These are phyloP conservation scores for Candida buenavistaensis DNA, from an alignment of 1,139 yeast genomes.

Conservation along the genomic window DNA sequence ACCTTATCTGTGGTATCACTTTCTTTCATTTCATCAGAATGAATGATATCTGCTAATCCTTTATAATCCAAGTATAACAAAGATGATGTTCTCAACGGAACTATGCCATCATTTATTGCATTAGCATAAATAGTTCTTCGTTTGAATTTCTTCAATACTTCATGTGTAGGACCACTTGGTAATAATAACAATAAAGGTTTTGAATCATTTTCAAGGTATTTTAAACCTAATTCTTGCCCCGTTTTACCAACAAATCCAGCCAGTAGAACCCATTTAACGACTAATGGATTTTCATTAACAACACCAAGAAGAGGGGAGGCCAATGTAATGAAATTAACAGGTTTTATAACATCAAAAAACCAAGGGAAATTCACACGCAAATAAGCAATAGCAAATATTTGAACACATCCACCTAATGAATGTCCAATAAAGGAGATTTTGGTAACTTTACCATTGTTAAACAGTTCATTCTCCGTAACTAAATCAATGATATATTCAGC, in stretches of 20 bases:
- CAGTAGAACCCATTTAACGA: conserved; percentile 78
- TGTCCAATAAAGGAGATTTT: conserved; percentile 88
- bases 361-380: conserved; percentile 63
- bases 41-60: conserved; percentile 46
- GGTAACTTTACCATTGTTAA: conserved; percentile 38
- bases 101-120: conserved; percentile 87
- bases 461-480: conserved; percentile 38
- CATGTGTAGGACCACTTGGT: conserved; percentile 82
- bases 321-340: conserved; percentile 78
- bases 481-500: conserved; percentile 75
- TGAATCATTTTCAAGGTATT: conserved; percentile 32
- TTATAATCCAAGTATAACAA: conserved; percentile 65
- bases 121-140: conserved; percentile 79
- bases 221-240: conserved; percentile 86
- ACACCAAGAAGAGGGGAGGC: conserved; percentile 92
- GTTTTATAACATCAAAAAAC: conserved; percentile 63
- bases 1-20: conserved; percentile 10
- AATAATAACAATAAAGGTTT: conserved; percentile 71
- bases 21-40: conserved; percentile 11
- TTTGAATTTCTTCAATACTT: conserved; percentile 58
- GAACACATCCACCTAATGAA: conserved; percentile 89
- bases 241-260: conserved; percentile 92
- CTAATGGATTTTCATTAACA: conserved; percentile 81
- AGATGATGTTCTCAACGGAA: conserved; percentile 86
- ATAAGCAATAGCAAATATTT: conserved; percentile 88